Evolutionary conservation across 108 stramenopile genomes (phyloP).

Genomic region (Skeletonema costatum): DNA sequence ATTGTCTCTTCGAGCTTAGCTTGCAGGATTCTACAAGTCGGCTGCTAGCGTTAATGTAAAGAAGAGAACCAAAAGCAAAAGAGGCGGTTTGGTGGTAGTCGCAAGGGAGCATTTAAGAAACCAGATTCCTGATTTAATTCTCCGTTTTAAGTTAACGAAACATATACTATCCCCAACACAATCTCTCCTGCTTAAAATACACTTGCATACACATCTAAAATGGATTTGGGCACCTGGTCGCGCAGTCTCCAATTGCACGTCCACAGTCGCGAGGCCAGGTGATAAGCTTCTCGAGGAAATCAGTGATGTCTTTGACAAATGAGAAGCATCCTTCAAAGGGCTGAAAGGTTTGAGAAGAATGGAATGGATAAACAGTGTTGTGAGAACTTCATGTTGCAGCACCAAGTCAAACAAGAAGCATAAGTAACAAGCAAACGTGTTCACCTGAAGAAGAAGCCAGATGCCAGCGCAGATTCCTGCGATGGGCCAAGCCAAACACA

Average conservation of each 20-base stretch:
- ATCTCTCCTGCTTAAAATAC: not conserved
- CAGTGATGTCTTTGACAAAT: conserved; percentile 59
- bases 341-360: conserved; percentile 29
- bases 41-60: conserved; percentile 34
- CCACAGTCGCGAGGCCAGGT: conserved; percentile 88
- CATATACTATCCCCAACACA: not conserved
- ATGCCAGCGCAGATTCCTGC: conserved; percentile 41
- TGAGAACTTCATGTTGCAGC: not conserved
- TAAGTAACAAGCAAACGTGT: not conserved
- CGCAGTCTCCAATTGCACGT: conserved; percentile 59
- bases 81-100: conserved; percentile 23
- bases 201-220: conserved; percentile 26
- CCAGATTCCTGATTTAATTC: conserved; percentile 15
- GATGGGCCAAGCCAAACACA: conserved; percentile 52
- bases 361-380: not conserved
- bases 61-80: conserved; percentile 49
- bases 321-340: conserved; percentile 72
- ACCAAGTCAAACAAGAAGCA: not conserved
- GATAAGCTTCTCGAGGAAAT: conserved; percentile 82
- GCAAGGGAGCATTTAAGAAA: conserved; percentile 36
- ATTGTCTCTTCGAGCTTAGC: no score
- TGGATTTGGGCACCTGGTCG: conserved; percentile 62
- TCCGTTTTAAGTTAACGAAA: not conserved
- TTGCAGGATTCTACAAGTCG: conserved; percentile 52
- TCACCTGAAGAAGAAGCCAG: conserved; percentile 46